Conservation (phyloP, 2,329 filamentous ascomycete genomes). For the Phialophora tarda region DNA sequence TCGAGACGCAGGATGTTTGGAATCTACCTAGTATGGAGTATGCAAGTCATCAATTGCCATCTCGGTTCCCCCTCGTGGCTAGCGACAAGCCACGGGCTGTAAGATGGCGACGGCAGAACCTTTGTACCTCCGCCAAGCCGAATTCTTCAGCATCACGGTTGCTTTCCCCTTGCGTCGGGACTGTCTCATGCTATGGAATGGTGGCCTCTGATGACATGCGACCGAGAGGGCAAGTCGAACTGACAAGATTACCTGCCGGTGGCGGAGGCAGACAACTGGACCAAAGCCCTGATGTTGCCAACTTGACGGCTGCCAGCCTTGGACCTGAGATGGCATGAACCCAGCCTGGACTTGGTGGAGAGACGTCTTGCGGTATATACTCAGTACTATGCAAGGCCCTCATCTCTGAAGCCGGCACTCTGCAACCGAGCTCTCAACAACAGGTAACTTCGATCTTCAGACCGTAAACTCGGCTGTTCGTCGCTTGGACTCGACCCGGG, state of each 20-base stretch:
- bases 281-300: not conserved
- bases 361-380: not conserved
- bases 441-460: not conserved
- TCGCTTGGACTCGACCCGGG: not conserved
- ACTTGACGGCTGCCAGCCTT: not conserved
- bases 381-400: not conserved
- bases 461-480: not conserved
- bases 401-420: not conserved
- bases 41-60: not conserved
- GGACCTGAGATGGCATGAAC: not conserved
- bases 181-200: too few relatives aligned
- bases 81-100: not conserved
- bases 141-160: too few relatives aligned
- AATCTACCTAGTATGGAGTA: not conserved
- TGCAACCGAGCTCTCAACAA: not conserved
- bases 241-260: not conserved
- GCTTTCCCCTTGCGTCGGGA: too few relatives aligned
- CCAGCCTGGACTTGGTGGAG: not conserved
- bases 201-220: too few relatives aligned
- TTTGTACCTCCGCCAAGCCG: too few relatives aligned
- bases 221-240: too few relatives aligned
- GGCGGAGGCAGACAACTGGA: not conserved
- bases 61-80: not conserved
- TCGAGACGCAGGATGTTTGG: not conserved
- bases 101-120: too few relatives aligned